Evolutionary conservation across 1,284 basidiomycete species (phyloP), one percentile per base, ranked within the genome.

Genomic region (Leccinum ponderosum): DNA sequence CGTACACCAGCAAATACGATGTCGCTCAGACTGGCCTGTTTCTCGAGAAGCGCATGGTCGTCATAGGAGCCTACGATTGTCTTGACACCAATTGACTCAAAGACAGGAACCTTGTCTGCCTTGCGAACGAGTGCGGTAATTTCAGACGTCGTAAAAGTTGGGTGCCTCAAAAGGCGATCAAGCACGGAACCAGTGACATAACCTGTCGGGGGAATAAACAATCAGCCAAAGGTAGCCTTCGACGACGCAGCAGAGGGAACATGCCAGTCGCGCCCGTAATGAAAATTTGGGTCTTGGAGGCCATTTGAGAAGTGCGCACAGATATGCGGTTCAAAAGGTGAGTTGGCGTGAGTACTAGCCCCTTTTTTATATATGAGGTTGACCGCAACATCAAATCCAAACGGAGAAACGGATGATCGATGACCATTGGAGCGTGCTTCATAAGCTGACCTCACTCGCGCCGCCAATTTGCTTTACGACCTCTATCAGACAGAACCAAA

Each of bases 161-260:
- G 71, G 61, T 77, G 78, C 1, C 66, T 52, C 37, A 83, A 70
- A 47, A 82, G 72, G 15, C 70, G 76, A 12, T 67, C 60, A 6
- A 83, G 62, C 17, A 81, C 76, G 11, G 77, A 73, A 22, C 81
- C 80, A 7, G 78, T 80, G 58, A 84, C 73, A 64, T 82, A 84
- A 35, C 82, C 83, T 79, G n/a, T 58, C 29, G 2, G 8, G 22
- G 8, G 4, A 6, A 25, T 12, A 14, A 35, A 14, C 12, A 6
- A 9, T 63, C 29, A 55, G 53, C 59, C 50, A 56, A 56, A 56
- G 48, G 48, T 15, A 29, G 42, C 15, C 4, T 2, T 6, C 7
- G 6, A 53, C 9, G 6, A 44, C 14, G 48, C 6, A 5, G 6
- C 17, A 44, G 17, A 44, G 3, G 9, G 39, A 9, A 55, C 57